These are phyloP conservation scores for Malassezia obtusa DNA, from an alignment of 1,284 basidiomycete genomes.

Conservation along the genomic window DNA sequence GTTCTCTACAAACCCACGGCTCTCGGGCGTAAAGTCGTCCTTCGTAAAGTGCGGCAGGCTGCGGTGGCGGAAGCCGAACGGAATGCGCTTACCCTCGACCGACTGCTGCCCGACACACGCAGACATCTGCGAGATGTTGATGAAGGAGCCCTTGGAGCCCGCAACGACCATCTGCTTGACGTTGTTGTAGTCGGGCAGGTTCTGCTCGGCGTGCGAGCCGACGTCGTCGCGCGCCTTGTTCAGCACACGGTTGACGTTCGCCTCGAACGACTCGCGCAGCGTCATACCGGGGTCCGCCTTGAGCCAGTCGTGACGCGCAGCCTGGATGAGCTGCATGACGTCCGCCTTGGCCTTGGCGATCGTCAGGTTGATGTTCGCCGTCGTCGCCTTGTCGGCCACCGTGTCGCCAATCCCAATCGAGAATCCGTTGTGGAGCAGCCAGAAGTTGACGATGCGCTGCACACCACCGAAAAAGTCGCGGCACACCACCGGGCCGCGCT, in stretches of 20 bases:
- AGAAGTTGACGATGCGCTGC: constrained; percentile 93
- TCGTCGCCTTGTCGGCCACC: constrained; percentile 84
- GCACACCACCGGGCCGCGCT: constrained; percentile 90
- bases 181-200: constrained; percentile 95
- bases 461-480: constrained; percentile 83
- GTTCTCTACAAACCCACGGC: constrained; percentile 98
- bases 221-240: constrained; percentile 92
- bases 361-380: constrained; percentile 65
- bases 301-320: constrained; percentile 41
- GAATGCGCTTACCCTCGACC: constrained; percentile 95
- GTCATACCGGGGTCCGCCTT: constrained; percentile 73
- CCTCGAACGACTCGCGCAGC: constrained; percentile 95
- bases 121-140: constrained; percentile 99
- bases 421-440: constrained; percentile 98
- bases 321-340: constrained; percentile 41
- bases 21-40: constrained; percentile 96
- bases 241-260: constrained; percentile 76
- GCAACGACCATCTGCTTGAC: constrained; percentile 99
- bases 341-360: constrained; percentile 67
- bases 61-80: constrained; percentile 94
- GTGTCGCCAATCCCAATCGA: constrained; percentile 98
- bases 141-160: constrained; percentile 82
- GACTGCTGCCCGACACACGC: constrained; percentile 98
- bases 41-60: constrained; percentile 95
- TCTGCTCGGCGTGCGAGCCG: constrained; percentile 88